phyloP scores from a whole-genome alignment of 371 early-diverging fungal genomes.

The Syncephalastrum contaminatum region DNA sequence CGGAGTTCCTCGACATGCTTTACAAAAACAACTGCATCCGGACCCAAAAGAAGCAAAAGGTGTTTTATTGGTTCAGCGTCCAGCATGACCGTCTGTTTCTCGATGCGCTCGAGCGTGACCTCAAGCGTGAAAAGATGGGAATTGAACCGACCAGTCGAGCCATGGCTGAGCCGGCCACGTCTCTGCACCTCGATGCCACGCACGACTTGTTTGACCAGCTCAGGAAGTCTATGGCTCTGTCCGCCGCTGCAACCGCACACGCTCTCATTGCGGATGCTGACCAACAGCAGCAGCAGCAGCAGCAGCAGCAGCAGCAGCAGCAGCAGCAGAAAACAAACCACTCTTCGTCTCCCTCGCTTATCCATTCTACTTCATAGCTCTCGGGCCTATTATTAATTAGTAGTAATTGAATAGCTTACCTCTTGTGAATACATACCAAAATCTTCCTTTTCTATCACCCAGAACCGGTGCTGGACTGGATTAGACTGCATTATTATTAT shows the following conservation, averaged over 20 bases:
- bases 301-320: not conserved
- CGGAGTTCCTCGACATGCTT: constrained; percentile 96
- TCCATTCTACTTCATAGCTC: no score
- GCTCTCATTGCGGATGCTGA: constrained; percentile 19
- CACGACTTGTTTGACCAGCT: constrained; percentile 62
- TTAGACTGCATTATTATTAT: no score
- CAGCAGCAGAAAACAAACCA: no score
- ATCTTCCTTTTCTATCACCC: no score
- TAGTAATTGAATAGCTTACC: no score
- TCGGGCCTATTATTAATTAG: no score
- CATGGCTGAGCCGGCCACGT: constrained; percentile 58
- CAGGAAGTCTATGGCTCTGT: constrained; percentile 38
- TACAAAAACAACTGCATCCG: constrained; percentile 98
- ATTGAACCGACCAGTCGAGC: constrained; percentile 77
- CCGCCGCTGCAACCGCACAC: constrained; percentile 35
- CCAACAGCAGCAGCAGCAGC: constrained; percentile 15
- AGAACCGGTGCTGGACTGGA: no score
- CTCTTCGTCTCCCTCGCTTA: no score
- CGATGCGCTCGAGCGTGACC: constrained; percentile 98
- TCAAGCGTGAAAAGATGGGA: constrained; percentile 90
- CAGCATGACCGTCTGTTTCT: constrained; percentile 95
- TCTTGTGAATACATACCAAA: no score
- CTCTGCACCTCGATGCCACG: constrained; percentile 55
- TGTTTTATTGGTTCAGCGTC: constrained; percentile 99
- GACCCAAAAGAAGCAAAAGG: constrained; percentile 99